A percentile compares a stretch with the other conserved stretches of the same genome.
These are phyloP conservation scores for Postia placenta DNA, from an alignment of 768 basidiomycete species.

Conservation along the genomic window DNA sequence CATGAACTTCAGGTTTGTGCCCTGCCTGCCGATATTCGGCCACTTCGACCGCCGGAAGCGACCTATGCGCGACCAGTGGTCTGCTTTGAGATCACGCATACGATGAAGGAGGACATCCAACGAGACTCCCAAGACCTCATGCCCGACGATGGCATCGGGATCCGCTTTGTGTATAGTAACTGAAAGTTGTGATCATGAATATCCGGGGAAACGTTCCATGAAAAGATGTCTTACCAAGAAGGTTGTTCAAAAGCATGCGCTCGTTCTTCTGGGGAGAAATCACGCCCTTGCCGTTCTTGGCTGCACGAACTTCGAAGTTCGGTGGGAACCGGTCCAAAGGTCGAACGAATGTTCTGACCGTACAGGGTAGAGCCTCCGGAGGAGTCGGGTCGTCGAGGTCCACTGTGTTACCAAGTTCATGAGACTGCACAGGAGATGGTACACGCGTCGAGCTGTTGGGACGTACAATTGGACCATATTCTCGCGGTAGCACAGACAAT, in stretches of 20 bases:
- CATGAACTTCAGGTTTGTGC: constrained; percentile 77
- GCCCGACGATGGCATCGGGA: constrained; percentile 91
- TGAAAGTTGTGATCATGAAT: constrained; percentile 20
- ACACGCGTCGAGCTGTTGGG: not conserved
- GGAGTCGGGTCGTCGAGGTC: constrained; percentile 89
- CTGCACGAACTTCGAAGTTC: constrained; percentile 71
- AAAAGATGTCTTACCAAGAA: constrained; percentile 72
- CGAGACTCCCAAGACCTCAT: constrained; percentile 87
- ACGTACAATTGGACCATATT: constrained; percentile 71
- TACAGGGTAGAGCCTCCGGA: constrained; percentile 78
- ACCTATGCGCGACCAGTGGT: constrained; percentile 92
- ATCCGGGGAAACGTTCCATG: too few species aligned
- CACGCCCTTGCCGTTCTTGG: constrained; percentile 53
- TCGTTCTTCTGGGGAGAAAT: constrained; percentile 79
- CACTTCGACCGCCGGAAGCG: constrained; percentile 81
- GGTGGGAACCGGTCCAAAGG: constrained; percentile 84
- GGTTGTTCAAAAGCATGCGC: constrained; percentile 73
- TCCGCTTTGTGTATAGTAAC: constrained; percentile 80
- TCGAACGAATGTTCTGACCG: constrained; percentile 83
- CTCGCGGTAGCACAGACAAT: constrained; percentile 80
- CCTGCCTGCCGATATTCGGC: constrained; percentile 77
- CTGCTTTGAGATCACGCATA: constrained; percentile 84
- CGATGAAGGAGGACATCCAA: constrained; percentile 88
- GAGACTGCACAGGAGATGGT: not conserved
- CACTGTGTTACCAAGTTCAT: constrained; percentile 36